phyloP scores from a whole-genome alignment of 2,329 filamentous ascomycete species.

The Davidsoniella australis region DNA sequence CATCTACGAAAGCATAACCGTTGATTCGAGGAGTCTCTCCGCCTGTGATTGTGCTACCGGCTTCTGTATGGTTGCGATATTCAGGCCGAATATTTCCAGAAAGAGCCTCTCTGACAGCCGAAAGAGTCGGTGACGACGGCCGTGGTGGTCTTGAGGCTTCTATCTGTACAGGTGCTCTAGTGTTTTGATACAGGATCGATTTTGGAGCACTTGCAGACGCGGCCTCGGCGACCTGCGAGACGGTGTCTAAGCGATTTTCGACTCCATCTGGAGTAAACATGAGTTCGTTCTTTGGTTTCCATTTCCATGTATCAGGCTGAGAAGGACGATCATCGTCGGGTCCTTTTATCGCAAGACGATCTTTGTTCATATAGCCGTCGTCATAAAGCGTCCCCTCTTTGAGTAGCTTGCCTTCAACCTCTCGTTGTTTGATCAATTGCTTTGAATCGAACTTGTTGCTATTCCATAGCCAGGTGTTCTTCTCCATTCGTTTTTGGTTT shows the following conservation, averaged over 20 bases:
- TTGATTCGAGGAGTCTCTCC: constrained; percentile 74
- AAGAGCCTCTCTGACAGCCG: constrained; percentile 70
- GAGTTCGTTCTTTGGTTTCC: constrained; percentile 58
- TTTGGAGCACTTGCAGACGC: constrained; percentile 60
- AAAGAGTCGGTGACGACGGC: constrained; percentile 67
- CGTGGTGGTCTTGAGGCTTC: constrained; percentile 24
- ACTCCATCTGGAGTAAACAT: constrained; percentile 68
- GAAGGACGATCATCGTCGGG: constrained; percentile 51
- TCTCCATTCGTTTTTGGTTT: constrained; percentile 67
- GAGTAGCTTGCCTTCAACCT: constrained; percentile 37
- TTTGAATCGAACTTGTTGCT: constrained; percentile 78
- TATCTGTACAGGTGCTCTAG: constrained; percentile 30
- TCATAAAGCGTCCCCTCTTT: constrained; percentile 31
- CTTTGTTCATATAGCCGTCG: constrained; percentile 36
- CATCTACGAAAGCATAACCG: constrained; percentile 87
- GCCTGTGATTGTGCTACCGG: constrained; percentile 22
- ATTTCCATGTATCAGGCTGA: constrained; percentile 59
- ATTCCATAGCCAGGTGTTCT: constrained; percentile 76
- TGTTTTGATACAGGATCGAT: constrained; percentile 66
- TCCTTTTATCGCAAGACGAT: constrained; percentile 47
- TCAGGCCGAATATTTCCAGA: constrained; percentile 48
- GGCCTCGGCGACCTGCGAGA: constrained; percentile 50
- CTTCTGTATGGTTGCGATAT: constrained; percentile 40
- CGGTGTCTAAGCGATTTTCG: constrained; percentile 42
- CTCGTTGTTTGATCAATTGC: constrained; percentile 52